These are phyloP conservation scores for Blumeriella jaapii DNA, from an alignment of 2,329 filamentous ascomycete genomes.

Conservation along the genomic window DNA sequence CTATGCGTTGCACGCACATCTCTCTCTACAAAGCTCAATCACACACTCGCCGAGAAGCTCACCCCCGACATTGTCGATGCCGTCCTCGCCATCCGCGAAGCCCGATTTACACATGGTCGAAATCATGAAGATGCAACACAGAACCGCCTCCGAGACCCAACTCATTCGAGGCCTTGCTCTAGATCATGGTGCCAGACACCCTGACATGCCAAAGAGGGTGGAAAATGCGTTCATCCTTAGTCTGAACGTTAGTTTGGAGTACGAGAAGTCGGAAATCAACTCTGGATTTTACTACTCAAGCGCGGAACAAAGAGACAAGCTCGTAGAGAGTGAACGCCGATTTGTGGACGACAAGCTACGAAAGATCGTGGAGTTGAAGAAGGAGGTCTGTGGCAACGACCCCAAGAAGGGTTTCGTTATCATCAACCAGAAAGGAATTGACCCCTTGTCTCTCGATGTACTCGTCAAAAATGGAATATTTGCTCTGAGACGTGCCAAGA, in stretches of 20 bases:
- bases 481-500: constrained; percentile 85
- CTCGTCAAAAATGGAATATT: constrained; percentile 97
- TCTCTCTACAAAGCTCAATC: constrained; percentile 88
- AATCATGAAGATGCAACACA: constrained; percentile 99
- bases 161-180: constrained; percentile 86
- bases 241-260: constrained; percentile 92
- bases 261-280: constrained; percentile 99
- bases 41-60: constrained; percentile 75
- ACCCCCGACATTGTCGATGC: constrained; percentile 94
- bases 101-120: constrained; percentile 98
- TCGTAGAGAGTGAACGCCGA: constrained; percentile 91
- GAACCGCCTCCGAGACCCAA: constrained; percentile 88
- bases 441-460: constrained; percentile 89
- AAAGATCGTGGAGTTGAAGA: constrained; percentile 97
- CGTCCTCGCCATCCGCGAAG: constrained; percentile 88
- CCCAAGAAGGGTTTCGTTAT: constrained; percentile 93
- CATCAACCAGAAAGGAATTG: constrained; percentile 98
- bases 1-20: constrained; percentile 90
- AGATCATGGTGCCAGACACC: constrained; percentile 91
- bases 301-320: constrained; percentile 92
- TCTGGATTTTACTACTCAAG: constrained; percentile 97
- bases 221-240: constrained; percentile 94
- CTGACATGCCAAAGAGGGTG: constrained; percentile 94
- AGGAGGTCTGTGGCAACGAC: constrained; percentile 89
- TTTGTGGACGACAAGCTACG: constrained; percentile 94